These are phyloP conservation scores for Scytalidium lignicola DNA, from an alignment of 2,329 filamentous ascomycete species.

Conservation along the genomic window DNA sequence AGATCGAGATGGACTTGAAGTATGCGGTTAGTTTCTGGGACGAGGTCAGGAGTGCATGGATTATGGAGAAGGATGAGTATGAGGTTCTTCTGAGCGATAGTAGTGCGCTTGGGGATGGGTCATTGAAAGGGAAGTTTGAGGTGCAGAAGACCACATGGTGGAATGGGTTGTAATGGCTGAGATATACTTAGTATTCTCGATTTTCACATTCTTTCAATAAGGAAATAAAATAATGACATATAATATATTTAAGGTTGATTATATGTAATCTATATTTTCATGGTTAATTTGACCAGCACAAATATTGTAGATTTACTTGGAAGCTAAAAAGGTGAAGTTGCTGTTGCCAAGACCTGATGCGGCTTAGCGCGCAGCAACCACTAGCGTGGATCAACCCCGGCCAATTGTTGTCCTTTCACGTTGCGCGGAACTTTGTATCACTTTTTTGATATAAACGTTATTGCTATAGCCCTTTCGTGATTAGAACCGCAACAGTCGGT, in stretches of 20 bases:
- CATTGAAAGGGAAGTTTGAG: conserved; percentile 47
- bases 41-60: conserved; percentile 61
- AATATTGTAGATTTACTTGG: too few relatives aligned
- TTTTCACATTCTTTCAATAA: too few relatives aligned
- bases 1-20: conserved; percentile 55
- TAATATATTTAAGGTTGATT: too few relatives aligned
- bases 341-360: background rate
- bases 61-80: conserved; percentile 60
- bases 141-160: conserved; percentile 62
- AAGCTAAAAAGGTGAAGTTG: background rate
- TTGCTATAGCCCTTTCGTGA: background rate
- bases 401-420: background rate
- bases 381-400: background rate
- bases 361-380: background rate
- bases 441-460: background rate
- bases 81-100: conserved; percentile 56
- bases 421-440: background rate
- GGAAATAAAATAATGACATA: too few relatives aligned
- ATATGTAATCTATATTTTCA: too few relatives aligned
- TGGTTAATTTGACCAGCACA: too few relatives aligned
- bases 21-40: conserved; percentile 67
- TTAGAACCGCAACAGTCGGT: background rate
- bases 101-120: conserved; percentile 43
- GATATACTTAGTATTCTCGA: background rate
- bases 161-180: conserved; percentile 49